These are phyloP conservation scores for Fusarium penzigii DNA, from an alignment of 2,329 filamentous ascomycete species.

Conservation along the genomic window DNA sequence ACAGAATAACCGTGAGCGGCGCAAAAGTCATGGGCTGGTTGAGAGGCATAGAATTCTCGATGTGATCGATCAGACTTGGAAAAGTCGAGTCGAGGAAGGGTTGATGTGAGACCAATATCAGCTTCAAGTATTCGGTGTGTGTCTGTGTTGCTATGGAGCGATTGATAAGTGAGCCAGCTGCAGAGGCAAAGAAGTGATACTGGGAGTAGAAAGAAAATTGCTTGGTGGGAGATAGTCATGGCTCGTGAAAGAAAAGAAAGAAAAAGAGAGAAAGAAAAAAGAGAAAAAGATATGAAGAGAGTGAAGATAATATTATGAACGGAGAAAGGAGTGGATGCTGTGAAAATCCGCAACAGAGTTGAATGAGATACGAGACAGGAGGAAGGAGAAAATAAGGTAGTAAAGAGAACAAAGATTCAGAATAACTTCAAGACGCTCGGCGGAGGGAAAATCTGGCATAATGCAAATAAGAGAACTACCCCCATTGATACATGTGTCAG, in stretches of 20 bases:
- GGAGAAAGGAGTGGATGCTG: not conserved
- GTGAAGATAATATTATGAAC: not conserved
- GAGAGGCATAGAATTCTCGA: conserved; percentile 32
- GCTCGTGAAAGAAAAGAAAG: not conserved
- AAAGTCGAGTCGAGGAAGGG: conserved; percentile 30
- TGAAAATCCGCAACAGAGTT: not conserved
- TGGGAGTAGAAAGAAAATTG: conserved; percentile 9
- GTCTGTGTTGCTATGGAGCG: conserved; percentile 16
- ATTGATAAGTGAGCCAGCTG: conserved; percentile 18
- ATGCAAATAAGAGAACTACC: too few species aligned
- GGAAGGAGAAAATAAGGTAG: too few species aligned
- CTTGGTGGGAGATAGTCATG: conserved; percentile 13
- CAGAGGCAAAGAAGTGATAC: conserved; percentile 9
- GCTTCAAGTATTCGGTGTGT: conserved; percentile 21
- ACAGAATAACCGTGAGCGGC: conserved; percentile 34
- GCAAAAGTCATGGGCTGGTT: conserved; percentile 32
- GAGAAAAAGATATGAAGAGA: not conserved
- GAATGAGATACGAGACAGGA: too few species aligned
- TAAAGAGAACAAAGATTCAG: too few species aligned
- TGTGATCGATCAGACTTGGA: conserved; percentile 12
- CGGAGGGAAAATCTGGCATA: too few species aligned
- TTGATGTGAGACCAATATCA: conserved; percentile 21
- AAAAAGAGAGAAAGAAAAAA: not conserved
- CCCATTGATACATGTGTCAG: too few species aligned
- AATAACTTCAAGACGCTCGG: too few species aligned